A percentile compares a stretch with the other conserved stretches of the same genome.
phyloP scores from a whole-genome alignment of 148 eudicot species.

The Polygonum aviculare region DNA sequence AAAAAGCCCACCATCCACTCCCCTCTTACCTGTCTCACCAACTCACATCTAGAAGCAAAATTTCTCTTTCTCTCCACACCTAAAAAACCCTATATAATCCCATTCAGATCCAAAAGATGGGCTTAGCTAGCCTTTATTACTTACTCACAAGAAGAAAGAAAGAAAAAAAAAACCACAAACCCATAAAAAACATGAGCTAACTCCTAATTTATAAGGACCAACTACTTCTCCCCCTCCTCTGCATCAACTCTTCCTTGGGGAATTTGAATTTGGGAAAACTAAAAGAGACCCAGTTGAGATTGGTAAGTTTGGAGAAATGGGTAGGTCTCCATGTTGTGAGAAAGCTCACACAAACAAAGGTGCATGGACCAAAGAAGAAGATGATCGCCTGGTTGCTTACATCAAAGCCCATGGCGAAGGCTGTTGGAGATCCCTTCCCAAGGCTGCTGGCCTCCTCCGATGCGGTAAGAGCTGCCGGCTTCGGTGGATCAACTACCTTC shows the following conservation, averaged over 20 bases:
- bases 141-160: neutral
- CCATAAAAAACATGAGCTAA: neutral
- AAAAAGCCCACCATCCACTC: constrained; percentile 8
- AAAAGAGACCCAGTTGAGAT: constrained; percentile 1
- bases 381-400: constrained; percentile 67
- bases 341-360: constrained; percentile 98
- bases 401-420: constrained; percentile 89
- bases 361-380: constrained; percentile 98
- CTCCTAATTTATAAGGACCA: neutral
- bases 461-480: constrained; percentile 93
- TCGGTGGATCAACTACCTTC: constrained; percentile 63
- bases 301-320: constrained; percentile 32
- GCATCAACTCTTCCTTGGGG: neutral
- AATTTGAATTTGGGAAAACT: neutral
- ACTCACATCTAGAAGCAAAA: constrained; percentile 8
- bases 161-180: neutral
- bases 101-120: neutral
- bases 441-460: constrained; percentile 84
- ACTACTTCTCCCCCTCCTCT: neutral
- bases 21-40: constrained; percentile 9
- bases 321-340: constrained; percentile 97
- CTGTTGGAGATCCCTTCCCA: constrained; percentile 89
- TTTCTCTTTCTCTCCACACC: neutral
- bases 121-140: constrained; percentile 4
- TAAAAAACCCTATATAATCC: neutral